phyloP scores from a whole-genome alignment of 805 yeast genomes.

The Huiozyma naganishii region DNA sequence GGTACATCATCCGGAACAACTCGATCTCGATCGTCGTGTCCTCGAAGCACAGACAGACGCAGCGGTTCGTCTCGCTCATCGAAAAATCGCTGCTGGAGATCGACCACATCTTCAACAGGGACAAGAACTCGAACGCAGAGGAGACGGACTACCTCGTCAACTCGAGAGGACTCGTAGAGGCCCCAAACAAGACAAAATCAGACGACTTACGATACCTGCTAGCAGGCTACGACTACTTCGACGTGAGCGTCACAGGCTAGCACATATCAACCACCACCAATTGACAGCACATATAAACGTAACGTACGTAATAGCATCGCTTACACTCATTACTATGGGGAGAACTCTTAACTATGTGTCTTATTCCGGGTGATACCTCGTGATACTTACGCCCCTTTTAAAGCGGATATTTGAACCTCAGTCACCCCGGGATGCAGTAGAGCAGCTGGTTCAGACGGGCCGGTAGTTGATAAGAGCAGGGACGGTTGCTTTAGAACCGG shows the following conservation, averaged over 20 bases:
- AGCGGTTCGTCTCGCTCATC: slow-evolving; percentile 61
- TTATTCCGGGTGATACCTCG: too few relatives aligned
- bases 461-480: too few relatives aligned
- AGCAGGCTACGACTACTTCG: slow-evolving; percentile 86
- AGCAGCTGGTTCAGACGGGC: too few relatives aligned
- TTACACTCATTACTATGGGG: too few relatives aligned
- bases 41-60: slow-evolving; percentile 82
- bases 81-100: slow-evolving; percentile 49
- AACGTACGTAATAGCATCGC: too few relatives aligned
- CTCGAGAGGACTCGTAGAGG: background rate
- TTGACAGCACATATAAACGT: background rate
- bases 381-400: too few relatives aligned
- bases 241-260: slow-evolving; percentile 28
- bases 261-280: background rate
- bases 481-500: too few relatives aligned
- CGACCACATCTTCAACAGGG: slow-evolving; percentile 38
- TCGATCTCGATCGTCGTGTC: slow-evolving; percentile 72
- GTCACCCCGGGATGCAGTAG: too few relatives aligned
- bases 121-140: slow-evolving; percentile 3
- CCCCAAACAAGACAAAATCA: slow-evolving; percentile 15
- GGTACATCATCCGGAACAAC: slow-evolving; percentile 75
- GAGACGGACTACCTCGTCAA: slow-evolving; percentile 6
- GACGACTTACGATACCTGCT: slow-evolving; percentile 35
- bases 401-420: too few relatives aligned
- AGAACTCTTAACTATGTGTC: too few relatives aligned